Conservation (phyloP, 768 basidiomycete species). For the Lactarius akahatsu region DNA sequence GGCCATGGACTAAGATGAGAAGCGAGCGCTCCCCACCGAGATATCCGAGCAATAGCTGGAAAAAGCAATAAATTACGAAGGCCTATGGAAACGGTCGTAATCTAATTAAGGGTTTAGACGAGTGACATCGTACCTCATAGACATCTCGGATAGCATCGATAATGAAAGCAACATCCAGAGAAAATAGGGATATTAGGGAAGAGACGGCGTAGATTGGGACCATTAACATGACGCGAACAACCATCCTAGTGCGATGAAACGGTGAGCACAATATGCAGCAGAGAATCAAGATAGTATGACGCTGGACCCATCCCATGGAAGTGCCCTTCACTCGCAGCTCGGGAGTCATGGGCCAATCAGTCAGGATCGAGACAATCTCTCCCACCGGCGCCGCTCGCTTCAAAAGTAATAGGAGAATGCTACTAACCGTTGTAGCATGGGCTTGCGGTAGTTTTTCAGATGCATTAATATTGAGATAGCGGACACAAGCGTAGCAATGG, state of each 20-base stretch:
- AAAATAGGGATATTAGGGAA: slow-evolving; percentile 90
- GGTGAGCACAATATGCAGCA: neutral
- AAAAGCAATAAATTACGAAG: slow-evolving; percentile 94
- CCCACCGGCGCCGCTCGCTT: neutral
- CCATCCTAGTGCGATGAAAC: slow-evolving; percentile 57
- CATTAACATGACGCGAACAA: slow-evolving; percentile 96
- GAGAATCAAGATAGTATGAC: neutral
- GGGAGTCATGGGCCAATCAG: neutral
- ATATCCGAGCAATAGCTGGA: slow-evolving; percentile 75
- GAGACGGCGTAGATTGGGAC: slow-evolving; percentile 90
- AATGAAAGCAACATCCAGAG: slow-evolving; percentile 91
- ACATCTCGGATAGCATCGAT: slow-evolving; percentile 94
- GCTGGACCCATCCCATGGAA: neutral
- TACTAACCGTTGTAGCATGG: slow-evolving; percentile 69
- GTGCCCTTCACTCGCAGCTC: neutral
- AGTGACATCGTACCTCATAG: slow-evolving; percentile 70
- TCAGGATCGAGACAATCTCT: neutral
- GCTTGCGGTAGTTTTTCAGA: slow-evolving; percentile 84
- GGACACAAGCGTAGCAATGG: slow-evolving; percentile 71
- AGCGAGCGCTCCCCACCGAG: slow-evolving; percentile 93
- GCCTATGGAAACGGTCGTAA: slow-evolving; percentile 48
- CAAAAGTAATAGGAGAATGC: neutral
- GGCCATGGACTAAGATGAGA: slow-evolving; percentile 87
- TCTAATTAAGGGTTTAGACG: no score
- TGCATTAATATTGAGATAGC: slow-evolving; percentile 76